Percentiles rank a stretch among this genome's conserved stretches.
These are phyloP conservation scores for Colletotrichum gigasporum DNA, from an alignment of 2,329 filamentous ascomycete genomes.

Conservation along the genomic window DNA sequence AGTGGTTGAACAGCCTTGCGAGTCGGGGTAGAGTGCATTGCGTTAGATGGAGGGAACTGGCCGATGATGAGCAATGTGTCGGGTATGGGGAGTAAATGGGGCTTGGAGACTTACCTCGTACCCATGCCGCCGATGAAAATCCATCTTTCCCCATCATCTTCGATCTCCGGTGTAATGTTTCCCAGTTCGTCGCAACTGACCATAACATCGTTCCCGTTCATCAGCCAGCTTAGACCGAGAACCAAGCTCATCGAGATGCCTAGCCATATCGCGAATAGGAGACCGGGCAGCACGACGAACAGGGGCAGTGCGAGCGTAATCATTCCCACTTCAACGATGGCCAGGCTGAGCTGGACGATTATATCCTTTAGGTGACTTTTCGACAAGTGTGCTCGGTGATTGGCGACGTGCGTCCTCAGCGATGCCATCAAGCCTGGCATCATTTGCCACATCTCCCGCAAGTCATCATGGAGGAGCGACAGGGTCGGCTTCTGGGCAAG, in stretches of 20 bases:
- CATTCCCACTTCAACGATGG: constrained; percentile 38
- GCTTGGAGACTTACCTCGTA: constrained; percentile 39
- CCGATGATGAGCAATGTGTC: background rate
- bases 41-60: constrained; percentile 41
- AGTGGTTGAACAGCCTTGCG: constrained; percentile 45
- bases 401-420: constrained; percentile 31
- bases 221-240: constrained; percentile 37
- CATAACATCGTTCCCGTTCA: constrained; percentile 39
- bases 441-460: constrained; percentile 33
- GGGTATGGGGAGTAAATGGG: background rate
- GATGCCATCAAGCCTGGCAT: constrained; percentile 34
- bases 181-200: constrained; percentile 34
- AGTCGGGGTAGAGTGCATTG: constrained; percentile 44
- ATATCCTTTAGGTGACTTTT: constrained; percentile 36
- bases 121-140: constrained; percentile 46
- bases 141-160: constrained; percentile 43
- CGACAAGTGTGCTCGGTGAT: constrained; percentile 31
- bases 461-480: constrained; percentile 36
- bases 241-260: constrained; percentile 35
- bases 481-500: constrained; percentile 36
- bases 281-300: constrained; percentile 42
- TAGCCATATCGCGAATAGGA: constrained; percentile 40
- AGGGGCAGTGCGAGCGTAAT: constrained; percentile 38
- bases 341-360: constrained; percentile 36
- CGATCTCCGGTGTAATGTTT: constrained; percentile 39